These are phyloP conservation scores for Chytriomyces sp. DNA, from an alignment of 192 early-diverging fungal species.

Conservation along the genomic window DNA sequence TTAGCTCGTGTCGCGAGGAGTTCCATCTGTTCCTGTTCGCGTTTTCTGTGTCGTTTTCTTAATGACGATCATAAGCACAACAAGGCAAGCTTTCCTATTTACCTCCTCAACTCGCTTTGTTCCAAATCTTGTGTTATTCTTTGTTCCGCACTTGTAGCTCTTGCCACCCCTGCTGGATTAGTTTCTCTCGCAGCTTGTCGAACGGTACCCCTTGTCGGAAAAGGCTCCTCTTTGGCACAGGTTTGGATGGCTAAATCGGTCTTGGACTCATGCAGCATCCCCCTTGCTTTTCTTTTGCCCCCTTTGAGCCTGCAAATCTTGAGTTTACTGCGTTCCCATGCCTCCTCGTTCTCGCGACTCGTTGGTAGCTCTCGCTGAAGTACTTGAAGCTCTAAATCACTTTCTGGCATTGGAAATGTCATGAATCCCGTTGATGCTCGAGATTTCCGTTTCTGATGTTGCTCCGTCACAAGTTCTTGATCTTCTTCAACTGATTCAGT, in stretches of 20 bases:
- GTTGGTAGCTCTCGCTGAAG: background rate
- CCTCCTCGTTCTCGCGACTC: conserved; percentile 7
- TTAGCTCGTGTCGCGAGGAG: background rate
- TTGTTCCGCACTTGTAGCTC: background rate
- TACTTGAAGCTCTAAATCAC: background rate
- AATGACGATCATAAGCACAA: too few relatives aligned
- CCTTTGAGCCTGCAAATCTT: conserved; percentile 22
- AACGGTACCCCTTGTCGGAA: background rate
- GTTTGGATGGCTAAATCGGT: background rate
- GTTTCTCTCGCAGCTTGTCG: too few relatives aligned
- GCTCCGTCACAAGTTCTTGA: too few relatives aligned
- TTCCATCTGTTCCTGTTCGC: conserved; percentile 22
- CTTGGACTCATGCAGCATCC: background rate
- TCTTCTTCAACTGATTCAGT: too few relatives aligned
- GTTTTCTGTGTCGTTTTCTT: too few relatives aligned
- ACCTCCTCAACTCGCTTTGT: conserved; percentile 21
- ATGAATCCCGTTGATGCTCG: conserved; percentile 15
- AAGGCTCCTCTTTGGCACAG: background rate
- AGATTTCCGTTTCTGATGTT: too few relatives aligned
- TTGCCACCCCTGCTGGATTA: background rate
- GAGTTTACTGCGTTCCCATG: conserved; percentile 24
- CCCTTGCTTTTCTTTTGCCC: conserved; percentile 18
- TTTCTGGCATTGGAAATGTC: conserved; percentile 29
- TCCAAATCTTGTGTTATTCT: conserved; percentile 4
- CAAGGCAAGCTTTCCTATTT: background rate